Percentiles rank a stretch among this genome's conserved stretches.
phyloP scores from a whole-genome alignment of 805 yeast genomes.

The Monosporozyma aerobia region DNA sequence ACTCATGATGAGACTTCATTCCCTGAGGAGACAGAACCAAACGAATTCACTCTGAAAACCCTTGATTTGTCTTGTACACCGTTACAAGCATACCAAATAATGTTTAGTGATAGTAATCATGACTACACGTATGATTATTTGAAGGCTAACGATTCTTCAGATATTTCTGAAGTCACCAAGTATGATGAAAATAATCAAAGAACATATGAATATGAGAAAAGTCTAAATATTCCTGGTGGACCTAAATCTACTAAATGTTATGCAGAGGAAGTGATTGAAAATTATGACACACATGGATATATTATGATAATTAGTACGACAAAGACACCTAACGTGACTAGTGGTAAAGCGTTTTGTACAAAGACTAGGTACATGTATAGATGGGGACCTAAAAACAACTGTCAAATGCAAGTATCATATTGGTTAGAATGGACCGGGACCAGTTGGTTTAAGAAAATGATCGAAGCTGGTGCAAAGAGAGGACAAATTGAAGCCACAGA shows the following conservation, averaged over 20 bases:
- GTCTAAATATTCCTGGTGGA: constrained; percentile 73
- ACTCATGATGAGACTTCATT: constrained; percentile 50
- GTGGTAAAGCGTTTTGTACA: constrained; percentile 74
- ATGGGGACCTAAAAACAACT: constrained; percentile 62
- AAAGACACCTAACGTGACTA: constrained; percentile 89
- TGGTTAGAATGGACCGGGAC: constrained; percentile 83
- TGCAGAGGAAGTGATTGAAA: constrained; percentile 58
- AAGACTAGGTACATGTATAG: constrained; percentile 61
- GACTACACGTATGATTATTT: constrained; percentile 36
- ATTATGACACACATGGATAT: constrained; percentile 38
- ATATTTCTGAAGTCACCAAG: constrained; percentile 28
- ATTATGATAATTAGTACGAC: constrained; percentile 57
- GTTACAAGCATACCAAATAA: constrained; percentile 67
- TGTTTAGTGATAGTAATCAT: constrained; percentile 55
- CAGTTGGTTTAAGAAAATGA: constrained; percentile 85
- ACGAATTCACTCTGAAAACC: constrained; percentile 43
- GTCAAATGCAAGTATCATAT: constrained; percentile 56
- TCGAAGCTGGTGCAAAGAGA: constrained; percentile 72
- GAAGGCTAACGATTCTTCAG: constrained; percentile 31
- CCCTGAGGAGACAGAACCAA: constrained; percentile 36
- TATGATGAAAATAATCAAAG: constrained; percentile 35
- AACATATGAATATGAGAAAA: constrained; percentile 59
- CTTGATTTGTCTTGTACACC: constrained; percentile 39
- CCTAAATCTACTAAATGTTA: constrained; percentile 82
- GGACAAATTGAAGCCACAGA: constrained; percentile 67